Evolutionary conservation across 345 rosid genomes (phyloP).

Genomic region (Eutrema japonicum): DNA sequence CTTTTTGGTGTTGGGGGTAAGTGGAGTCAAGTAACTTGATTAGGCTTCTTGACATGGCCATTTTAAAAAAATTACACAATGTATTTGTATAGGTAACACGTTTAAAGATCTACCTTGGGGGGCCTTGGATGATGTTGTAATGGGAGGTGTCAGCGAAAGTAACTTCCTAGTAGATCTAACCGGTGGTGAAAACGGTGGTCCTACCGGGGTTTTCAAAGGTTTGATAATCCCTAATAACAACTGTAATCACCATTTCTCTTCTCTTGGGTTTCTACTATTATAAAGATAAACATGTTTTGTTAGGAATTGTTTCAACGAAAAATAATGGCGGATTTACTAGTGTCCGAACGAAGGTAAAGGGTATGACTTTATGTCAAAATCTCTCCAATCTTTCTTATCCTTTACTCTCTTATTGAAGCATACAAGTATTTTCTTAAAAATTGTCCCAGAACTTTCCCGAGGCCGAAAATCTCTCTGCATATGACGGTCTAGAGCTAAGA

Average conservation of each 20-base stretch:
- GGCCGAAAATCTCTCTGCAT: conserved; percentile 84
- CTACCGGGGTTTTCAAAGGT: conserved; percentile 83
- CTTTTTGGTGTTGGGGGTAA: conserved; percentile 80
- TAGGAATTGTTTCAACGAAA: conserved; percentile 87
- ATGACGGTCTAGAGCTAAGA: conserved; percentile 83
- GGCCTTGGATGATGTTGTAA: conserved; percentile 94
- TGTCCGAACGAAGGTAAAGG: conserved; percentile 75
- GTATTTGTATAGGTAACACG: conserved; percentile 52
- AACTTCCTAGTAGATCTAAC: conserved; percentile 61
- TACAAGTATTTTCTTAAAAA: conserved; percentile 16
- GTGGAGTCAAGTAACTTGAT: conserved; percentile 17
- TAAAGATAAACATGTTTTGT: conserved; percentile 20
- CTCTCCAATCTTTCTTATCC: neutral
- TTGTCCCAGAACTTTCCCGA: conserved; percentile 67
- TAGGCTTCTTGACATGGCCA: neutral
- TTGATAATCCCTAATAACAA: conserved; percentile 18
- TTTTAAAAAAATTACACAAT: neutral
- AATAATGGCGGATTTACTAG: conserved; percentile 96
- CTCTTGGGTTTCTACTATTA: neutral
- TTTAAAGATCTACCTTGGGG: conserved; percentile 93
- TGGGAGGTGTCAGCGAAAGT: conserved; percentile 98
- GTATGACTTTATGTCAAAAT: conserved; percentile 23
- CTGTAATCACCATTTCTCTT: neutral
- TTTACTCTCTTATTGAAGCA: conserved; percentile 5
- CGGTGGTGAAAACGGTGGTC: conserved; percentile 78